Evolutionary conservation across 768 basidiomycete species (phyloP), one percentile per base, ranked within the genome.

Genomic region (Amanita molliuscula): DNA sequence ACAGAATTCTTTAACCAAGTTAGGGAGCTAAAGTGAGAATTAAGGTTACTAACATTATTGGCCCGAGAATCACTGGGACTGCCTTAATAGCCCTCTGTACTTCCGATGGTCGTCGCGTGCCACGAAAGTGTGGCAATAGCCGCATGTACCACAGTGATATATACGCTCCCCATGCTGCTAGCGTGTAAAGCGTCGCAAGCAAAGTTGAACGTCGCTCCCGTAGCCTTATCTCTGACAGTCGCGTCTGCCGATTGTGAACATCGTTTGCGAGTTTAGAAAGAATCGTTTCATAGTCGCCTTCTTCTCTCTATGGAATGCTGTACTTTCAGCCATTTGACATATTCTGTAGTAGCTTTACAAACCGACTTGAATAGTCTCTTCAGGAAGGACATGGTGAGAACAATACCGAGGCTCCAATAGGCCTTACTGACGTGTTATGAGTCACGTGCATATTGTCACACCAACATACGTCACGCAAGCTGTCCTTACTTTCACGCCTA

Each of bases 181-280:
- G 64, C 1, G 88, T 81, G 62, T 89, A 92, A 2, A 90, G 61
- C 0, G 92, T 90, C 44, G 82, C 81, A 40, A 84, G 71, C 45
- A 90, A 70, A 16, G 84, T 86, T 1, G 88, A 74, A 7, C 90
- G 74, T 26, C 88, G 78, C 65, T 95, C 89, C 36, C 91, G 79
- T 48, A 88, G 67, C n/a, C 88, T 81, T 55, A 95, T 86, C 61
- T 90, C 90, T 1, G 84, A 79, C 13, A 93, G 77, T 51, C 77
- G 75, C 36, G 77, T 72, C 65, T 88, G 83, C 11, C 85, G 79
- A 53, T 83, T 80, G 59, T 81, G 76, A 50, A 93, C 84, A 59
- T 85, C 78, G 20, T 68, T 63, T 7, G 82, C 81, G 47, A 93
- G 73, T 40, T 69, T 64, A 20, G 82, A 75, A 25, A 93, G 77